Evolutionary conservation across 495 filamentous ascomycete species (phyloP), one percentile per base, ranked within the genome.

Genomic region (Penicillium egyptiacum): DNA sequence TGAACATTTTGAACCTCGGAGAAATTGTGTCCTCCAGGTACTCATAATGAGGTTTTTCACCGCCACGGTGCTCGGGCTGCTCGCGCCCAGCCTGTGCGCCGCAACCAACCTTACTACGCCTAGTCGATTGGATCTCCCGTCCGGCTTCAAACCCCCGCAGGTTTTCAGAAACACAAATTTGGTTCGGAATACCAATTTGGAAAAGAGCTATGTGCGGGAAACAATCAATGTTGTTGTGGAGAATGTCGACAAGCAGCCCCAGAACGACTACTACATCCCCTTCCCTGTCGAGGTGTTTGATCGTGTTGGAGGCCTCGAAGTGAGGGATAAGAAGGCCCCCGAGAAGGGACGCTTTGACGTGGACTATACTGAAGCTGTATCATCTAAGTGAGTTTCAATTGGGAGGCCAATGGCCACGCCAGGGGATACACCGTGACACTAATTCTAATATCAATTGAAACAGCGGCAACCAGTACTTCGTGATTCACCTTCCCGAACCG

Each of bases 121-220:
- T 70, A 61, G 58, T 57, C 67, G 57, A 62, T 70, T 81, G 57
- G 76, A 81, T 59, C 82, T 92, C 17, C 82, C 88, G 26, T 69
- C 78, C 64, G 83, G 81, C 47, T 96, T 96, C 80, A 91, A 83
- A 73, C 92, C 93, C 37, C 86, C 91, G 14, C 88, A 88, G 68
- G 88, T 90, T 43, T 98, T 95, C 75, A 89, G 91, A 72, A 96
- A 98, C 72, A 80, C 82, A 61, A 98, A 98, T 72, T 70, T 97
- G 23, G 85, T 98, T 52, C 89, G 96, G 57, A 87, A 88, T 53
- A 86, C 92, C 63, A 96, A 96, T 65, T 72, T 97, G 53, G 93
- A 97, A 67, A 97, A 96, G 76, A 86, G 84, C 57, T 98, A 93
- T 65, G 84, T 84, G 20, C 88, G 90, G 63, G 92, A 98, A 69